Evolutionary conservation across 495 filamentous ascomycete genomes (phyloP).

Genomic region (Apiosordaria backusii): DNA sequence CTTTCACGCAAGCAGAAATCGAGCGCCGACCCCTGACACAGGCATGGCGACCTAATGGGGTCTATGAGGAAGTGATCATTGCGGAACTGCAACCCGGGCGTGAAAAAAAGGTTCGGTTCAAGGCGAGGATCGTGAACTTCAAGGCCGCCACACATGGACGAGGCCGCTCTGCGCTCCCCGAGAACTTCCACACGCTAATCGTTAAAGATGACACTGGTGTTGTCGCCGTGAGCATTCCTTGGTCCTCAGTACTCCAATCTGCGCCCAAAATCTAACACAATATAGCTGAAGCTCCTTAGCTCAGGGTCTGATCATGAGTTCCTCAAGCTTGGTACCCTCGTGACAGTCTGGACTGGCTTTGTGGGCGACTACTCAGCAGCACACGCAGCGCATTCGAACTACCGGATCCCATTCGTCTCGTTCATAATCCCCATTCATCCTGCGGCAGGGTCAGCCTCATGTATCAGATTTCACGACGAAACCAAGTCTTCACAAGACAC

Average conservation of each 20-base stretch:
- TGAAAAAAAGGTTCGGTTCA: conserved; percentile 47
- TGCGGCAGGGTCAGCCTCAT: conserved; percentile 30
- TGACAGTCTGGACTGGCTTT: conserved; percentile 42
- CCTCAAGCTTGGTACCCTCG: conserved; percentile 40
- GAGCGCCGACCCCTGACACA: conserved; percentile 17
- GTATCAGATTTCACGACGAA: conserved; percentile 51
- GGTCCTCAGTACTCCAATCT: background rate
- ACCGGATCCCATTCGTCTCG: conserved; percentile 13
- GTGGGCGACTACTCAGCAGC: conserved; percentile 27
- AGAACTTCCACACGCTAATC: conserved; percentile 52
- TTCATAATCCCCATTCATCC: conserved; percentile 25
- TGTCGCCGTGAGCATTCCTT: conserved; percentile 44
- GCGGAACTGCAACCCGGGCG: conserved; percentile 51
- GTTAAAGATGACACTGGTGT: conserved; percentile 58
- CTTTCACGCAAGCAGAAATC: conserved; percentile 6
- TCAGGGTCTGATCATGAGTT: conserved; percentile 27
- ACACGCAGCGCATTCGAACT: background rate
- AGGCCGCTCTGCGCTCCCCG: conserved; percentile 23
- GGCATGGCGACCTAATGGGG: conserved; percentile 53
- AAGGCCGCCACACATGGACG: conserved; percentile 41
- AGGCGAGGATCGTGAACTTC: conserved; percentile 59
- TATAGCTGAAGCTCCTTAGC: conserved; percentile 46
- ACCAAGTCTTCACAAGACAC: conserved; percentile 29
- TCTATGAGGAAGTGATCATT: conserved; percentile 52
- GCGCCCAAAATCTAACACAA: background rate